Evolutionary conservation across 2,329 filamentous ascomycete genomes (phyloP).

Genomic region (Atkinsonella hypoxylon): DNA sequence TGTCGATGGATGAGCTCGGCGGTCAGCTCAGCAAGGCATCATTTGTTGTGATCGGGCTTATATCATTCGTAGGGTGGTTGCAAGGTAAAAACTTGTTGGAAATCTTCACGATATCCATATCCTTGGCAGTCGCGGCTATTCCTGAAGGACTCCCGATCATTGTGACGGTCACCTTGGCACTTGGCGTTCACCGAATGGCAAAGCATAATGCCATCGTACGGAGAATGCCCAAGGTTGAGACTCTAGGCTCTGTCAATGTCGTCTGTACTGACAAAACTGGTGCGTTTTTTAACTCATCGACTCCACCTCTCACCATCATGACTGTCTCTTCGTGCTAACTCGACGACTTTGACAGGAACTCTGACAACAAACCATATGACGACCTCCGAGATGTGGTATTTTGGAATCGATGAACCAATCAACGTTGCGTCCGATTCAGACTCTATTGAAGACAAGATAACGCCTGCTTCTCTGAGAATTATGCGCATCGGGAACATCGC

Average conservation of each 20-base stretch:
- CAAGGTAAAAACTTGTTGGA: slow-evolving; percentile 84
- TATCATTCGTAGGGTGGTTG: slow-evolving; percentile 79
- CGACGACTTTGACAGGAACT: slow-evolving; percentile 44
- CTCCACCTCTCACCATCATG: background rate
- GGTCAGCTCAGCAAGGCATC: slow-evolving; percentile 95
- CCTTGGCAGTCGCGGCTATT: slow-evolving; percentile 89
- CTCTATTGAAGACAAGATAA: slow-evolving; percentile 44
- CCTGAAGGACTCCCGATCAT: slow-evolving; percentile 96
- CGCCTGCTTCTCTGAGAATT: slow-evolving; percentile 66
- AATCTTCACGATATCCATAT: slow-evolving; percentile 96
- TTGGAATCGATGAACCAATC: slow-evolving; percentile 48
- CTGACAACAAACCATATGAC: slow-evolving; percentile 98
- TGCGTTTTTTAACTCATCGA: slow-evolving; percentile 18
- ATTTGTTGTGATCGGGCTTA: slow-evolving; percentile 85
- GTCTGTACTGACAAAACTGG: slow-evolving; percentile 97
- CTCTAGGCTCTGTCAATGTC: slow-evolving; percentile 96
- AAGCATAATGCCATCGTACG: slow-evolving; percentile 90
- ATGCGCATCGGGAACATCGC: slow-evolving; percentile 91
- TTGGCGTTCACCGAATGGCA: slow-evolving; percentile 95
- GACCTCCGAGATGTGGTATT: slow-evolving; percentile 92
- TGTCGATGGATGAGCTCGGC: slow-evolving; percentile 95
- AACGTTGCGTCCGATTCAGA: slow-evolving; percentile 45
- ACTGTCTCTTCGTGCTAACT: background rate
- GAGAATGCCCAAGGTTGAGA: slow-evolving; percentile 92
- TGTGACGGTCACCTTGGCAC: slow-evolving; percentile 87